These are phyloP conservation scores for Aureobasidium musti DNA, from an alignment of 2,329 filamentous ascomycete genomes.

Conservation along the genomic window DNA sequence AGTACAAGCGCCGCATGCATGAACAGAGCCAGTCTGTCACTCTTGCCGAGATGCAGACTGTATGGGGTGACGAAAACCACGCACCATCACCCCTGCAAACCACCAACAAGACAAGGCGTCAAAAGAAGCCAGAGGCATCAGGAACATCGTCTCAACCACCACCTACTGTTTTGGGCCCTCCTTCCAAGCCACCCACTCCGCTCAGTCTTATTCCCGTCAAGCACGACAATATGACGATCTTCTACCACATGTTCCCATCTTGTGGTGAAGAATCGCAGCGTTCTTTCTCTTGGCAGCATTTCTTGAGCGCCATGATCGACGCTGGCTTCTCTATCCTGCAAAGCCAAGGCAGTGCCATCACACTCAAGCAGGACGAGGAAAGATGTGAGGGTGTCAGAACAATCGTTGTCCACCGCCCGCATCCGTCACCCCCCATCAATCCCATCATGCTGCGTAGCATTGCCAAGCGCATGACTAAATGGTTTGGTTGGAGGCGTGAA, in stretches of 20 bases:
- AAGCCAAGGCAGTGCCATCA: constrained; percentile 32
- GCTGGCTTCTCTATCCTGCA: constrained; percentile 32
- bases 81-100: not conserved
- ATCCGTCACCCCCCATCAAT: constrained; percentile 37
- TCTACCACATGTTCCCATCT: constrained; percentile 10
- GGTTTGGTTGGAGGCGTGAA: constrained; percentile 38
- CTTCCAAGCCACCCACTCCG: not conserved
- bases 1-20: not conserved
- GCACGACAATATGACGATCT: constrained; percentile 19
- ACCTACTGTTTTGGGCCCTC: not conserved
- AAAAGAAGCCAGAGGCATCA: not conserved
- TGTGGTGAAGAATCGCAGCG: not conserved
- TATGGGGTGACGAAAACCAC: not conserved
- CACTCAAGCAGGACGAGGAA: constrained; percentile 26
- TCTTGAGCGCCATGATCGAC: constrained; percentile 32
- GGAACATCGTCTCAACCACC: not conserved
- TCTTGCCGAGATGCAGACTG: not conserved
- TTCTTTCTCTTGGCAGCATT: constrained; percentile 30
- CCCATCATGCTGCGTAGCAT: constrained; percentile 38
- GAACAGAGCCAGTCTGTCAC: no score
- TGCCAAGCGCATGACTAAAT: constrained; percentile 38
- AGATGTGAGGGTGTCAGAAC: not conserved
- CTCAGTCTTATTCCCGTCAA: constrained; percentile 6
- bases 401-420: constrained; percentile 38
- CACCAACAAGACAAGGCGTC: not conserved